Conservation (phyloP, 2,329 filamentous ascomycete species). For the Tolypocladium pustulatum region DNA sequence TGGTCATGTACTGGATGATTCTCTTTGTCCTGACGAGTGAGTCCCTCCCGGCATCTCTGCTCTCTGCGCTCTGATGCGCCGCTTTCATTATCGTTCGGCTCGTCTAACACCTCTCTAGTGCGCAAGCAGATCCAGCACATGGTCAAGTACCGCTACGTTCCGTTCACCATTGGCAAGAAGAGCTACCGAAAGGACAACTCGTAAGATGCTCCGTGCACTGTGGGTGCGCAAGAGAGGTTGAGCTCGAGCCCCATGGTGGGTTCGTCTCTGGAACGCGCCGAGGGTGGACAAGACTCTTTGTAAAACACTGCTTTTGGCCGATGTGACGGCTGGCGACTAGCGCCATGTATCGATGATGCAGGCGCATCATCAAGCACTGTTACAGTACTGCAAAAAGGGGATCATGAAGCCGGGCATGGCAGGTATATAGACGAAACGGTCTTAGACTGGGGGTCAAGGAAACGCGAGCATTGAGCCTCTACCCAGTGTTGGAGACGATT, state of each 20-base stretch:
- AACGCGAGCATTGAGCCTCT: background rate
- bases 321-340: background rate
- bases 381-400: background rate
- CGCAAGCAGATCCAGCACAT: slow-evolving; percentile 99
- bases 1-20: slow-evolving; percentile 98
- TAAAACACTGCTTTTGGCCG: background rate
- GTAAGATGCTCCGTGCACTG: slow-evolving; percentile 9
- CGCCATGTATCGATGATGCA: background rate
- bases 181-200: slow-evolving; percentile 59
- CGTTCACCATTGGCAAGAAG: slow-evolving; percentile 85
- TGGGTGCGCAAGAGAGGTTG: background rate
- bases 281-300: background rate
- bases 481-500: slow-evolving; percentile 1
- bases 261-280: background rate
- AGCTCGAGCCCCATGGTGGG: too few species aligned
- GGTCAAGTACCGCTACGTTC: slow-evolving; percentile 99
- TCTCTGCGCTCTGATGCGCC: background rate
- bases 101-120: slow-evolving; percentile 49
- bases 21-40: slow-evolving; percentile 89
- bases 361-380: background rate
- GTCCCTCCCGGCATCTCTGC: slow-evolving; percentile 23
- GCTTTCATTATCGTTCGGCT: background rate
- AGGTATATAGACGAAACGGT: background rate
- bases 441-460: background rate
- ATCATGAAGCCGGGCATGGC: background rate